Percentiles rank a stretch among this genome's conserved stretches.
Evolutionary conservation across 2,329 filamentous ascomycete species (phyloP).

Genomic region (Neospermospora avenae): DNA sequence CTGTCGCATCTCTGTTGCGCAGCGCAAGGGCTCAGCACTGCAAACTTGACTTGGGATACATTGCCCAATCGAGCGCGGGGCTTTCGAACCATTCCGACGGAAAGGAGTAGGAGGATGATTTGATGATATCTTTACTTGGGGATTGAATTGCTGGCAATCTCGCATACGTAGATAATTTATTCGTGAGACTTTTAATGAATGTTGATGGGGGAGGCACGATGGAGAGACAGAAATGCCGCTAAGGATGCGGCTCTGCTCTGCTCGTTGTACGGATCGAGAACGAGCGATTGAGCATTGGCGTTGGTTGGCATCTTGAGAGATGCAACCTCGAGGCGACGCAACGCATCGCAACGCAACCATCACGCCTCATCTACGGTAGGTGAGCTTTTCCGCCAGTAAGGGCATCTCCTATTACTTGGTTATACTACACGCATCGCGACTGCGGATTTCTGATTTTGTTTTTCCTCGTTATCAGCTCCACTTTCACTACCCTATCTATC

Average conservation of each 20-base stretch:
- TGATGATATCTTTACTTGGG: neutral
- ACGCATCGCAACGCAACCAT: neutral
- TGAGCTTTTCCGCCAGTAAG: neutral
- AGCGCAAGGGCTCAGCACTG: neutral
- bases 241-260: neutral
- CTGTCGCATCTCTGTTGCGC: neutral
- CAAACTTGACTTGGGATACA: neutral
- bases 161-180: conserved; percentile 30
- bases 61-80: neutral
- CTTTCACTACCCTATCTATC: neutral
- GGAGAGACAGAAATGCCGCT: neutral
- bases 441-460: neutral
- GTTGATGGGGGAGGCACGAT: neutral
- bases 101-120: neutral
- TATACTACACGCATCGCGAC: neutral
- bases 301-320: neutral
- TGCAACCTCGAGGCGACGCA: neutral
- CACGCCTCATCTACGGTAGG: neutral
- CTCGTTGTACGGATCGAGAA: no score
- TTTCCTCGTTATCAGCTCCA: neutral
- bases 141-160: conserved; percentile 5
- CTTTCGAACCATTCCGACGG: neutral
- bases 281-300: neutral
- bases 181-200: conserved; percentile 25
- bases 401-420: neutral